Percentiles rank a stretch among this genome's conserved stretches.
Evolutionary conservation across 2,329 filamentous ascomycete genomes (phyloP).

Genomic region (Claviceps maximensis): DNA sequence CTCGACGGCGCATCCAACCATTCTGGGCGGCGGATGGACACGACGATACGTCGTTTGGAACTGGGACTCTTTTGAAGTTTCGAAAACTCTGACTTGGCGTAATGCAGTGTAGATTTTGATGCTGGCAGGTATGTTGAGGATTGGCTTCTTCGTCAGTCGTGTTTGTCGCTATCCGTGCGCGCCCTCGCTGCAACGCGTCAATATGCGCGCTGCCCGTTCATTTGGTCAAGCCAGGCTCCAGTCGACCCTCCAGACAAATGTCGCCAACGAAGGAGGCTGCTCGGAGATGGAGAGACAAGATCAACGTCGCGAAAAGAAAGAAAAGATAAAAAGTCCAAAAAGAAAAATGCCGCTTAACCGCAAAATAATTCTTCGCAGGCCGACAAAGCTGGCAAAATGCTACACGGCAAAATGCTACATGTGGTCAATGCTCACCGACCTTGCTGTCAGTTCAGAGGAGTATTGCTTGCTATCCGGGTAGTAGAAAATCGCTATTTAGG

Average conservation of each 20-base stretch:
- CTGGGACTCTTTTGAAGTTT: not conserved
- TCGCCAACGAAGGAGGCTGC: not conserved
- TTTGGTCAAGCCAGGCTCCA: not conserved
- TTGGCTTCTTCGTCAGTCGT: not conserved
- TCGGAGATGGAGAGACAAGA: not conserved
- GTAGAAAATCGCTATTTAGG: no score
- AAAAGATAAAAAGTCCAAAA: no score
- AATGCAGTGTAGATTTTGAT: not conserved
- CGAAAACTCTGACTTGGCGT: not conserved
- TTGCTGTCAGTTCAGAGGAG: no score
- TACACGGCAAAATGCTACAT: not conserved
- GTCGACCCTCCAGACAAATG: not conserved
- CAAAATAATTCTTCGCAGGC: not conserved
- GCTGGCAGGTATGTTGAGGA: not conserved
- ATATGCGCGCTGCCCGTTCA: not conserved
- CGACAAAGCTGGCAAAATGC: not conserved
- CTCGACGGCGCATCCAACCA: slow-evolving; percentile 5
- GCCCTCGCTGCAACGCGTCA: not conserved
- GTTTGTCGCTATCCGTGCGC: slow-evolving; percentile 1
- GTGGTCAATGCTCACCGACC: slow-evolving; percentile 6
- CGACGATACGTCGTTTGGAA: not conserved
- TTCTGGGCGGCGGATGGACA: not conserved
- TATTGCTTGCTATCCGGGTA: no score
- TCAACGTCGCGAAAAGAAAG: not conserved
- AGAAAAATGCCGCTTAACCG: not conserved